Evolutionary conservation across 306 rosid species (phyloP).

Genomic region (Corylus avellana): DNA sequence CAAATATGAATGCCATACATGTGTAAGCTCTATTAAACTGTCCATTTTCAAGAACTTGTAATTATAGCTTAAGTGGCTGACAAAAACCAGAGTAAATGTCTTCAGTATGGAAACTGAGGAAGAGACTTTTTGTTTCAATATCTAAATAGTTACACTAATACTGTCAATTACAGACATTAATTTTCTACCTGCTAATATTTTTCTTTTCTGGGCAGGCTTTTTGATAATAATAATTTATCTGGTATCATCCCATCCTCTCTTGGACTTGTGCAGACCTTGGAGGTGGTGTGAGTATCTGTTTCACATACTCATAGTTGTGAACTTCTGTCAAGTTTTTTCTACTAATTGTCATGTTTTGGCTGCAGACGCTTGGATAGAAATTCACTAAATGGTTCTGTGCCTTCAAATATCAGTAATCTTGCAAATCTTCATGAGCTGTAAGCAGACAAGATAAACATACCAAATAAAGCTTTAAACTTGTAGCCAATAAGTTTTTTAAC

Average conservation of each 20-base stretch:
- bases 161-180: neutral
- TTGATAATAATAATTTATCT: conserved; percentile 46
- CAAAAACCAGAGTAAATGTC: neutral
- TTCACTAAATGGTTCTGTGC: conserved; percentile 42
- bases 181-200: neutral
- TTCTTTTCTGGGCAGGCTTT: conserved; percentile 53
- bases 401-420: conserved; percentile 50
- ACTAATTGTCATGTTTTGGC: conserved; percentile 17
- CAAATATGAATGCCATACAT: conserved; percentile 33
- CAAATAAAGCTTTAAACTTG: neutral
- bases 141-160: neutral
- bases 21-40: conserved; percentile 31
- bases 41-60: neutral
- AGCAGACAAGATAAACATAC: conserved; percentile 30
- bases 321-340: neutral
- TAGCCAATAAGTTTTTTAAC: conserved; percentile 3
- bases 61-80: neutral
- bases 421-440: conserved; percentile 41
- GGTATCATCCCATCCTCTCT: conserved; percentile 65
- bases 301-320: conserved; percentile 11
- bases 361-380: conserved; percentile 63
- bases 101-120: neutral
- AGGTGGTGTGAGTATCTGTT: conserved; percentile 61
- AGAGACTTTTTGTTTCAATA: neutral
- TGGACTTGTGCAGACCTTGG: conserved; percentile 51